A percentile compares a stretch with the other conserved stretches of the same genome.
phyloP scores from a whole-genome alignment of 805 yeast genomes.

The Pichia heedii region DNA sequence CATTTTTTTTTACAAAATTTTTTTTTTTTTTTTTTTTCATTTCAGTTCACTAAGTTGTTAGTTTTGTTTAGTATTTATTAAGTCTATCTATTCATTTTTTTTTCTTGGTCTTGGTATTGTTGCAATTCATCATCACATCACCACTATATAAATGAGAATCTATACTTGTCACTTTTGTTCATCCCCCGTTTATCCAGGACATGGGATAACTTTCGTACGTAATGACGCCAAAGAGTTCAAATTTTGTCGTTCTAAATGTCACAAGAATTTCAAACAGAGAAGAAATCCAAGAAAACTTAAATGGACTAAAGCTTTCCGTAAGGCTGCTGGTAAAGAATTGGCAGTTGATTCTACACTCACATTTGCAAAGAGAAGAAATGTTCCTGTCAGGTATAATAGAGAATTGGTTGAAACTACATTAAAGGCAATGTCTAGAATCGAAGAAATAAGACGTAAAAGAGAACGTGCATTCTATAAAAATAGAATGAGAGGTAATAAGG shows the following conservation, averaged over 20 bases:
- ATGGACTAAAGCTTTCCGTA: conserved; percentile 99
- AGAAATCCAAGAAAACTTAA: conserved; percentile 95
- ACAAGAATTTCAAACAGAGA: conserved; percentile 93
- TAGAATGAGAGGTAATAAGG: conserved; percentile 97
- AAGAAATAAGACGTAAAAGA: conserved; percentile 91
- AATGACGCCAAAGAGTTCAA: conserved; percentile 97
- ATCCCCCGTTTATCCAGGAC: conserved; percentile 89
- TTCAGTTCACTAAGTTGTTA: too few species aligned
- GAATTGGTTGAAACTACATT: conserved; percentile 91
- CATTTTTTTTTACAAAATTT: too few species aligned
- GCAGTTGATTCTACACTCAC: conserved; percentile 95
- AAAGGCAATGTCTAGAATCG: conserved; percentile 92
- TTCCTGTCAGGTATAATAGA: conserved; percentile 96
- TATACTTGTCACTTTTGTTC: conserved; percentile 95
- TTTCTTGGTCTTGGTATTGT: too few species aligned
- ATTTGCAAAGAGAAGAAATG: conserved; percentile 94
- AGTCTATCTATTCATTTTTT: too few species aligned
- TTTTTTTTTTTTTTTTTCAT: too few species aligned
- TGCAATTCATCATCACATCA: neutral
- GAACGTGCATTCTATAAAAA: conserved; percentile 98
- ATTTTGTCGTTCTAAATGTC: conserved; percentile 97
- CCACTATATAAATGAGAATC: conserved; percentile 77
- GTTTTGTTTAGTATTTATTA: too few species aligned
- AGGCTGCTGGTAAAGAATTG: conserved; percentile 97
- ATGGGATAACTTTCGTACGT: conserved; percentile 96